Evolutionary conservation across 2,329 filamentous ascomycete genomes (phyloP), one percentile per base, ranked within the genome.

Genomic region (Colletotrichum eleusines): DNA sequence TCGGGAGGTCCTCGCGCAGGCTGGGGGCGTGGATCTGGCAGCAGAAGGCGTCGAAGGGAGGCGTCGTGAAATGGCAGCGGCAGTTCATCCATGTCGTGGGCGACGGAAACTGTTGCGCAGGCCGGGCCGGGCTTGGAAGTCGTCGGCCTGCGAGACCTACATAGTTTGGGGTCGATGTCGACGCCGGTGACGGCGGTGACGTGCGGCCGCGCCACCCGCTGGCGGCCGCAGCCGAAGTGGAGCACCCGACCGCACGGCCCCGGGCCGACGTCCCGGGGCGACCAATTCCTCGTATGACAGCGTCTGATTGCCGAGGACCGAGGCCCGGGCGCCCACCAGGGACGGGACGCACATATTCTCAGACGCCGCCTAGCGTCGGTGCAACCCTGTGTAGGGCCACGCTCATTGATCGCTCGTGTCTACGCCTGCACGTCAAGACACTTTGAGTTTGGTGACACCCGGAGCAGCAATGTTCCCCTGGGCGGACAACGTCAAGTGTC

Each of bases 331-430:
- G 76, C 85, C 84, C 84, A 87, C 85, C 62, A 84, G 80, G 2
- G 86, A 85, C 16, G 86, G 86, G 65, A 87, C 87, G 76, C 87
- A 88, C 86, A 88, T 88, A 77, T 87, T 87, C 75, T 87, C 86
- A n/a, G n/a, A 87, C 85, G 53, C 86, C 84, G 42, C 86, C 85
- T 14, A 87, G 81, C 33, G 85, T 85, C 87, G 85, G 75, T 88
- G 87, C 40, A 87, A 77, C n/a, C n/a, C n/a, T 46, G 44, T 12
- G 3, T 20, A 46, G 20, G 44, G 8, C 18, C 42, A 3, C 20
- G 11, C n/a, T 44, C 20, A n/a, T 9, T 46, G 7, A 4, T 8
- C 8, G 12, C 5, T 23, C 2, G 3, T 11, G 4, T 46, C 9
- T 46, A 12, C 16, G 5, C 4, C 20, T 11, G 23, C 8, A n/a